Conservation (phyloP, 1,139 yeast species). For the Hansenula sp. region DNA sequence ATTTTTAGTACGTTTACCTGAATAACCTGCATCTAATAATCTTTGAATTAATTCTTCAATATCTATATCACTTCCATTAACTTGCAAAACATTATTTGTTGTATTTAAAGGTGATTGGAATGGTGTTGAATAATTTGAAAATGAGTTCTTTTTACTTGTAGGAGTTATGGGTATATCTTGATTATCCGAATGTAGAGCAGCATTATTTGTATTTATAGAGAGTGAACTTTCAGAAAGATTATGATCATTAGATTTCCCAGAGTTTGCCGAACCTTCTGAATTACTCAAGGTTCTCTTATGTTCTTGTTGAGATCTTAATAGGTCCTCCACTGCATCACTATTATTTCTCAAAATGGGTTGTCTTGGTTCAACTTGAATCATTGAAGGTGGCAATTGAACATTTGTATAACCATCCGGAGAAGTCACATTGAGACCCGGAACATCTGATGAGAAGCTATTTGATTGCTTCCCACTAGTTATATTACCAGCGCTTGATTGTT, state of each 20-base stretch:
- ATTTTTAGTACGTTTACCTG: slow-evolving; percentile 86
- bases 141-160: slow-evolving; percentile 13
- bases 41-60: slow-evolving; percentile 88
- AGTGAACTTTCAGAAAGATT: slow-evolving; percentile 4
- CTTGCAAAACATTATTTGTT: slow-evolving; percentile 5
- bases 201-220: slow-evolving; percentile 3
- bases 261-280: slow-evolving; percentile 6
- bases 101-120: slow-evolving; percentile 17
- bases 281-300: not conserved
- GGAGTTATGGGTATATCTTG: slow-evolving; percentile 13
- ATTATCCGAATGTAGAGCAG: slow-evolving; percentile 1
- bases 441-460: slow-evolving; percentile 12
- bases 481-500: not conserved
- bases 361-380: slow-evolving; percentile 64
- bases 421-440: slow-evolving; percentile 14
- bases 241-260: no score
- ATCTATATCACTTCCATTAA: slow-evolving; percentile 43
- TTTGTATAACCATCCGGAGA: slow-evolving; percentile 15
- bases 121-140: slow-evolving; percentile 19
- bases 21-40: slow-evolving; percentile 89
- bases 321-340: slow-evolving; percentile 24
- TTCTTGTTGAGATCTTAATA: slow-evolving; percentile 14
- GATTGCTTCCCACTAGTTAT: slow-evolving; percentile 4
- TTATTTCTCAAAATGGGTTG: slow-evolving; percentile 53
- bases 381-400: slow-evolving; percentile 57